phyloP scores from a whole-genome alignment of 768 basidiomycete genomes.

The Heimioporus sp. region DNA sequence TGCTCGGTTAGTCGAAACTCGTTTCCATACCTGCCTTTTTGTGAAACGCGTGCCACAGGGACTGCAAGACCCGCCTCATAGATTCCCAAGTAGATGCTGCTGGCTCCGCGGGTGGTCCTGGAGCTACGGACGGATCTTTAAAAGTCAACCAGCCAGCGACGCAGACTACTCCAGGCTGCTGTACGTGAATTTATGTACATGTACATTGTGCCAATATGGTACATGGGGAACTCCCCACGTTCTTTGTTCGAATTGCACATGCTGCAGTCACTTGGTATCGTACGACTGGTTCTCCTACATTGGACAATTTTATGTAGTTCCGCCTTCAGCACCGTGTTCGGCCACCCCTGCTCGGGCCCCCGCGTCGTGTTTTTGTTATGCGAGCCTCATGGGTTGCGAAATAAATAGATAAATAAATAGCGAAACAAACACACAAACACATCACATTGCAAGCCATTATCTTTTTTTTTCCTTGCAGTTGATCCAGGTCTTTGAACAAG shows the following conservation, averaged over 20 bases:
- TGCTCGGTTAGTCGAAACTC: slow-evolving; percentile 66
- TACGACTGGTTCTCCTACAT: no score
- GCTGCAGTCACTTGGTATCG: no score
- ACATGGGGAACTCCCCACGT: slow-evolving; percentile 1
- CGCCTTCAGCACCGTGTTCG: no score
- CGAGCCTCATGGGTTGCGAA: no score
- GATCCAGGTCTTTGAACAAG: no score
- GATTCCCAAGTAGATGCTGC: slow-evolving; percentile 80
- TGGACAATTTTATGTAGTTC: no score
- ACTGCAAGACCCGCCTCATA: slow-evolving; percentile 96
- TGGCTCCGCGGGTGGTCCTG: slow-evolving; percentile 34
- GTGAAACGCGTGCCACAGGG: slow-evolving; percentile 45
- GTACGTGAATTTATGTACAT: slow-evolving; percentile 36
- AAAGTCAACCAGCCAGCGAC: slow-evolving; percentile 61
- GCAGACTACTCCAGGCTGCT: slow-evolving; percentile 49
- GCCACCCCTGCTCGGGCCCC: no score
- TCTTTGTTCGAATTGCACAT: neutral
- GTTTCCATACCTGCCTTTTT: neutral
- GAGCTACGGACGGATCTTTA: slow-evolving; percentile 55
- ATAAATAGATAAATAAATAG: no score
- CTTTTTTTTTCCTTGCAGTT: no score
- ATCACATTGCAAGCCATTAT: no score
- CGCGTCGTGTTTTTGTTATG: no score
- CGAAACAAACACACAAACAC: no score
- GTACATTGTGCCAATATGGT: slow-evolving; percentile 1